A percentile compares a stretch with the other conserved stretches of the same genome.
phyloP scores from a whole-genome alignment of 768 basidiomycete species.

The Suillus variegatus region DNA sequence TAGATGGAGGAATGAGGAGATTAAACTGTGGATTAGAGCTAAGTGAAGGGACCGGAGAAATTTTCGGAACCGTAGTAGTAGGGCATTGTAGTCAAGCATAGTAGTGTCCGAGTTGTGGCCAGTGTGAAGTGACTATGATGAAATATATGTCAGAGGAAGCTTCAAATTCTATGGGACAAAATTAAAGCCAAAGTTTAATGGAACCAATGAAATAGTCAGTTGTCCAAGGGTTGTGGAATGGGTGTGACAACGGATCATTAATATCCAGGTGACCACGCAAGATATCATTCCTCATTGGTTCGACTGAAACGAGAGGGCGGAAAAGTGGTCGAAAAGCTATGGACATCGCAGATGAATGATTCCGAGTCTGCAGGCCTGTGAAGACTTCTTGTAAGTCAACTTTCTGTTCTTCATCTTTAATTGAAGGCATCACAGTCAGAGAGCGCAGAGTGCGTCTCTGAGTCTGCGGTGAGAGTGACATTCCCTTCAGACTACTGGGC shows the following conservation, averaged over 20 bases:
- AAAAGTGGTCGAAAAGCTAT: background rate
- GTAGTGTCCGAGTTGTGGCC: no score
- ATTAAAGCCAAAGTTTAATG: background rate
- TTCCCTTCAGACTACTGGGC: background rate
- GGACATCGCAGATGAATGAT: background rate
- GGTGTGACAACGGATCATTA: background rate
- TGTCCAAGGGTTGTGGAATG: background rate
- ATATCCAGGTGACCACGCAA: background rate
- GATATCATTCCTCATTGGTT: background rate
- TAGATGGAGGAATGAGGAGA: no score
- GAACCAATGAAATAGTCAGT: background rate
- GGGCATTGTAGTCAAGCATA: no score
- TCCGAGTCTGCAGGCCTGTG: background rate
- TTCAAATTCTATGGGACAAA: background rate
- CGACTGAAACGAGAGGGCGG: background rate
- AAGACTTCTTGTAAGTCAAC: background rate
- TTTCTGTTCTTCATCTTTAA: background rate
- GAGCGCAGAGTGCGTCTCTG: background rate
- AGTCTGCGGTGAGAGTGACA: background rate
- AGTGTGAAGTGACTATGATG: no score
- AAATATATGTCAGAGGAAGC: no score
- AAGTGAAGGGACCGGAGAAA: no score
- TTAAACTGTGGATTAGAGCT: no score
- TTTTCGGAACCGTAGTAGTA: no score
- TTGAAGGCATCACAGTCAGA: background rate